Evolutionary conservation across 2,329 filamentous ascomycete species (phyloP).

Genomic region (Blumeriella jaapii): DNA sequence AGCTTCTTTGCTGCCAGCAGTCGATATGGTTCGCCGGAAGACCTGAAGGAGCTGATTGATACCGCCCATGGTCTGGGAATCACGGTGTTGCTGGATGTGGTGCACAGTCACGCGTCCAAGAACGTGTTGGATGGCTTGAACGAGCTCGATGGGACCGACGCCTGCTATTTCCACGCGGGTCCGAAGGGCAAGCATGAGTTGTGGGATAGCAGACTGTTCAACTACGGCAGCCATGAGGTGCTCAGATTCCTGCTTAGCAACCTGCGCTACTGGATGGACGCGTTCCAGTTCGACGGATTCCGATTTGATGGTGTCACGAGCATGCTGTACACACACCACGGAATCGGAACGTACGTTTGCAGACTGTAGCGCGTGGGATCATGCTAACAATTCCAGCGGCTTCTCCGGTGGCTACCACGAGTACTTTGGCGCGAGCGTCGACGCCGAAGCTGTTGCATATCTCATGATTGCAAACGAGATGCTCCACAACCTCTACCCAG

Average conservation of each 20-base stretch:
- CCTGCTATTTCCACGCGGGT: constrained; percentile 90
- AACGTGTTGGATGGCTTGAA: constrained; percentile 93
- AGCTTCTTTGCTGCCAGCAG: constrained; percentile 98
- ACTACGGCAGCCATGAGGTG: constrained; percentile 92
- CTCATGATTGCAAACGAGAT: constrained; percentile 95
- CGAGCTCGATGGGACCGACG: constrained; percentile 88
- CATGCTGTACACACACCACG: constrained; percentile 94
- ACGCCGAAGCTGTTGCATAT: constrained; percentile 89
- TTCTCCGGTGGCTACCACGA: constrained; percentile 98
- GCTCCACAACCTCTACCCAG: constrained; percentile 81
- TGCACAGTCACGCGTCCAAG: constrained; percentile 96
- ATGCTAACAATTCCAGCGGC: constrained; percentile 42
- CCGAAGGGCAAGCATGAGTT: constrained; percentile 76
- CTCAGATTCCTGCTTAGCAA: constrained; percentile 93
- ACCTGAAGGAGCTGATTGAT: constrained; percentile 92
- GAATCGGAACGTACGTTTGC: constrained; percentile 79
- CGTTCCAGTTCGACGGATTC: constrained; percentile 94
- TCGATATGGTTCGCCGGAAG: constrained; percentile 85
- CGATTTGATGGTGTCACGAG: constrained; percentile 96
- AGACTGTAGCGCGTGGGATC: neutral
- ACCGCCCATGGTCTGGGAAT: constrained; percentile 87
- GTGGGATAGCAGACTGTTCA: constrained; percentile 96
- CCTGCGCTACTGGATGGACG: constrained; percentile 97
- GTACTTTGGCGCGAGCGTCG: constrained; percentile 82
- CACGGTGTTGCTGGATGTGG: constrained; percentile 84